phyloP scores from a whole-genome alignment of 1,284 basidiomycete genomes.

The Leucoagaricus sp. region DNA sequence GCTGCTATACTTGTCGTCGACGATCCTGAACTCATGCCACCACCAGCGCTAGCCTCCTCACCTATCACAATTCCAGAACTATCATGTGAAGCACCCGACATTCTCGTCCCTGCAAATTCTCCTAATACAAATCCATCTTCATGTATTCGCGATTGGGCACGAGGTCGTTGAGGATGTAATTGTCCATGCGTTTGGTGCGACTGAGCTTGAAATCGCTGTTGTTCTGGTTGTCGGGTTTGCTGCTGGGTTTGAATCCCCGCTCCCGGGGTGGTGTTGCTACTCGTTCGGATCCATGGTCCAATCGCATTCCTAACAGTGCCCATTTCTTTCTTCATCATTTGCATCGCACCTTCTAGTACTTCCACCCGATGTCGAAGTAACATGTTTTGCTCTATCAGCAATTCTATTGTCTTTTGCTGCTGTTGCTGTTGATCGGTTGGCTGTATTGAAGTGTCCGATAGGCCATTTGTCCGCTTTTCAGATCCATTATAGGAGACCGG shows the following conservation, averaged over 20 bases:
- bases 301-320: slow-evolving; percentile 47
- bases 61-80: too few species aligned
- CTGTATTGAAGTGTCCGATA: too few species aligned
- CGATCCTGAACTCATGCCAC: too few species aligned
- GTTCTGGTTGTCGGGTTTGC: not conserved
- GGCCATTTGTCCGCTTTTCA: too few species aligned
- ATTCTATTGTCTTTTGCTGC: slow-evolving; percentile 11
- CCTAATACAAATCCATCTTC: too few species aligned
- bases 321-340: slow-evolving; percentile 53
- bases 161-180: not conserved
- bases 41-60: too few species aligned
- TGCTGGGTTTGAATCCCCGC: not conserved
- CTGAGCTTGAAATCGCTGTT: not conserved
- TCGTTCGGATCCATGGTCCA: slow-evolving; percentile 63
- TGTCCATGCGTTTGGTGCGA: not conserved
- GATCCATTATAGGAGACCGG: too few species aligned
- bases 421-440: not conserved
- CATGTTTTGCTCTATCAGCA: slow-evolving; percentile 60
- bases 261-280: slow-evolving; percentile 12
- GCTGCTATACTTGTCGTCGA: too few species aligned
- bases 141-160: too few species aligned
- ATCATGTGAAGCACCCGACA: too few species aligned
- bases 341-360: slow-evolving; percentile 52
- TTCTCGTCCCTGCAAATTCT: too few species aligned
- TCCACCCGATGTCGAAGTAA: slow-evolving; percentile 54